These are phyloP conservation scores for Fusarium tanahbumbuense DNA, from an alignment of 2,329 filamentous ascomycete genomes.

Conservation along the genomic window DNA sequence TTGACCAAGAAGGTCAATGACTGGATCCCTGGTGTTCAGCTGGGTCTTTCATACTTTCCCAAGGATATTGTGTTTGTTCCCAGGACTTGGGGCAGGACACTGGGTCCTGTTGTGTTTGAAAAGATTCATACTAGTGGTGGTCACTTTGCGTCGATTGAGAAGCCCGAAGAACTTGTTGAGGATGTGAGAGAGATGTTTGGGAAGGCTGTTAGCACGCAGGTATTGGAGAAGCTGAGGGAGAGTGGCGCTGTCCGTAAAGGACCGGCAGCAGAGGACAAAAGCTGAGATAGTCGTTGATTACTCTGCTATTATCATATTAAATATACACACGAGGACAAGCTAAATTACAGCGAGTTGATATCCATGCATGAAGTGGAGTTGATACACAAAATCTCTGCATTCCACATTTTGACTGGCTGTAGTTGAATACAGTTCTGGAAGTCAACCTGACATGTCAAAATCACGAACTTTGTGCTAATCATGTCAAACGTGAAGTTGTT, in stretches of 20 bases:
- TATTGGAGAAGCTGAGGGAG: background rate
- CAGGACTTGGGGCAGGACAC: conserved; percentile 65
- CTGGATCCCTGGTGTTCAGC: background rate
- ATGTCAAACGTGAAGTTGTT: too few species aligned
- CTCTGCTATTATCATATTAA: too few species aligned
- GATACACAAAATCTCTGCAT: too few species aligned
- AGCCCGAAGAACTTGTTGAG: conserved; percentile 61
- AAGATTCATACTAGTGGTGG: conserved; percentile 56
- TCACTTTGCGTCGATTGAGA: conserved; percentile 72
- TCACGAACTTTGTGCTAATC: too few species aligned
- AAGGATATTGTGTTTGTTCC: conserved; percentile 67
- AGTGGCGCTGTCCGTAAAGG: background rate
- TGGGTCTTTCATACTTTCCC: conserved; percentile 64
- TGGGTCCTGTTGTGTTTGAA: conserved; percentile 45
- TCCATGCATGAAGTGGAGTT: too few species aligned
- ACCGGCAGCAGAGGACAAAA: background rate
- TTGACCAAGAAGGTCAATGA: background rate
- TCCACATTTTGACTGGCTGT: too few species aligned
- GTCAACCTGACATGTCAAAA: too few species aligned
- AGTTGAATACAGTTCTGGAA: too few species aligned
- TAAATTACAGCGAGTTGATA: too few species aligned
- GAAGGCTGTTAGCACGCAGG: background rate
- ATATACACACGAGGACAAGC: too few species aligned
- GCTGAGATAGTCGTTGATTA: background rate
- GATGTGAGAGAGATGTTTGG: background rate